A percentile compares a stretch with the other conserved stretches of the same genome.
Evolutionary conservation across 306 rosid genomes (phyloP).

Genomic region (Delonix regia): DNA sequence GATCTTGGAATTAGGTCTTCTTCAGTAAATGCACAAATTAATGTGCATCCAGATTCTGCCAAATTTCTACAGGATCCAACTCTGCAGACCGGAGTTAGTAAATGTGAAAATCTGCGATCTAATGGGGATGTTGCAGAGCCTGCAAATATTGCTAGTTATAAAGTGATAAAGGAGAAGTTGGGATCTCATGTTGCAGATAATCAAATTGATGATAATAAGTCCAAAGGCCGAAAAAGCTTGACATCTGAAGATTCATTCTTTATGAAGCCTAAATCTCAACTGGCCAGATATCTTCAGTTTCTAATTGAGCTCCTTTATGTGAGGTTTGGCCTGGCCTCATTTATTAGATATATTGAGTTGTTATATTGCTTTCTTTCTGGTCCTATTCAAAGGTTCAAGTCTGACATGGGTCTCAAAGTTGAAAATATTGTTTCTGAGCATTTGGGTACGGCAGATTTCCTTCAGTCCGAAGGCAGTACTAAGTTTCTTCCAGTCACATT

Average conservation of each 20-base stretch:
- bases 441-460: slow-evolving; percentile 45
- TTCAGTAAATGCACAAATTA: slow-evolving; percentile 34
- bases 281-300: slow-evolving; percentile 40
- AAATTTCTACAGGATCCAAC: slow-evolving; percentile 32
- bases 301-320: slow-evolving; percentile 45
- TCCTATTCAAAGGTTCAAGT: slow-evolving; percentile 56
- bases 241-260: slow-evolving; percentile 46
- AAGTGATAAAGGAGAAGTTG: slow-evolving; percentile 30
- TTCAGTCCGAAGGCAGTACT: slow-evolving; percentile 54
- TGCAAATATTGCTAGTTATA: neutral
- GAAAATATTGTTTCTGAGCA: slow-evolving; percentile 61
- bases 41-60: slow-evolving; percentile 36
- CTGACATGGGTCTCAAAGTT: slow-evolving; percentile 48
- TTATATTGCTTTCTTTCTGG: slow-evolving; percentile 47
- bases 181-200: slow-evolving; percentile 38
- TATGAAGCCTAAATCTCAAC: slow-evolving; percentile 34
- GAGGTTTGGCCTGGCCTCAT: slow-evolving; percentile 49
- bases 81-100: slow-evolving; percentile 42
- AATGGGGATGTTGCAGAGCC: slow-evolving; percentile 28
- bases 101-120: slow-evolving; percentile 35
- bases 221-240: slow-evolving; percentile 41
- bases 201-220: slow-evolving; percentile 37
- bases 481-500: slow-evolving; percentile 68
- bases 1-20: slow-evolving; percentile 37
- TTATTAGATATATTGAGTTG: slow-evolving; percentile 48